Percentiles rank a stretch among this genome's conserved stretches.
phyloP scores from a whole-genome alignment of 768 basidiomycete species.

The Rhizopogon sp. region DNA sequence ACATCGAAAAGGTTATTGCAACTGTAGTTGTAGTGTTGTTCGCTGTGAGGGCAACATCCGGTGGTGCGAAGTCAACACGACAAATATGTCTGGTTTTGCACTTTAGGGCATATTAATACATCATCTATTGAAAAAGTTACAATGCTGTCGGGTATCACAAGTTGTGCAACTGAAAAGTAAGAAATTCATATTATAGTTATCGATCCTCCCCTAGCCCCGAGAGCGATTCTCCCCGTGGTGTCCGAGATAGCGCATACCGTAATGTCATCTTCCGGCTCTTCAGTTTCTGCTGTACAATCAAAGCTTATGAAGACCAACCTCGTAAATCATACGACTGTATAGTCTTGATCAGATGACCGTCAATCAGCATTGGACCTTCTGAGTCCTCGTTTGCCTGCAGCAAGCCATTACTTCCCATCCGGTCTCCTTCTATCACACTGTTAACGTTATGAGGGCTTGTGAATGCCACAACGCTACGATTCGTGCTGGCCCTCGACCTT shows the following conservation, averaged over 20 bases:
- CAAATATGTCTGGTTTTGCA: too few species aligned
- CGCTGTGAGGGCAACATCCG: too few species aligned
- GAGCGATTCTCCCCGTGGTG: slow-evolving; percentile 35
- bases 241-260: slow-evolving; percentile 43
- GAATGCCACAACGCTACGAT: slow-evolving; percentile 19
- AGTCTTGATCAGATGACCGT: slow-evolving; percentile 10
- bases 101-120: too few species aligned
- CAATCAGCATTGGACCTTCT: slow-evolving; percentile 2
- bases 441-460: slow-evolving; percentile 7
- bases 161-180: background rate
- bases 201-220: slow-evolving; percentile 37
- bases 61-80: too few species aligned
- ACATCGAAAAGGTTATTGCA: too few species aligned
- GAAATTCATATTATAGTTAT: slow-evolving; percentile 14
- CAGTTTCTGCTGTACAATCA: background rate
- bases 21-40: too few species aligned
- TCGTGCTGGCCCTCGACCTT: slow-evolving; percentile 10
- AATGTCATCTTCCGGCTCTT: slow-evolving; percentile 33
- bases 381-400: background rate
- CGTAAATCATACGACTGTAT: slow-evolving; percentile 24
- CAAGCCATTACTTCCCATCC: background rate
- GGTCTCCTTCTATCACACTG: background rate
- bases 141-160: slow-evolving; percentile 40
- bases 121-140: slow-evolving; percentile 38
- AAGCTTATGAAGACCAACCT: slow-evolving; percentile 13